These are phyloP conservation scores for Westerdykella ornata DNA, from an alignment of 2,329 filamentous ascomycete genomes.

Conservation along the genomic window DNA sequence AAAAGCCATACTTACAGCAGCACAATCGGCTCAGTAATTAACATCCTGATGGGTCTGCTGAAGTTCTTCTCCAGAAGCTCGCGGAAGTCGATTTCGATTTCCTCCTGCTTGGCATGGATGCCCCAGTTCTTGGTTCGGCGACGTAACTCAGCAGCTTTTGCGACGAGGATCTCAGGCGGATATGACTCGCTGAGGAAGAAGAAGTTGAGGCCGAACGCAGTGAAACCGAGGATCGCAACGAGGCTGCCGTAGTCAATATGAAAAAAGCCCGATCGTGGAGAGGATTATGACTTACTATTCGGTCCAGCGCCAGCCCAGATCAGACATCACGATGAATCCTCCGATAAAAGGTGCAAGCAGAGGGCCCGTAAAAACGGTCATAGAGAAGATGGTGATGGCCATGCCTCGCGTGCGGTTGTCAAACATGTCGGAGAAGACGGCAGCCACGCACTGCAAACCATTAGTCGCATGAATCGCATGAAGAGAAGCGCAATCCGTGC, in stretches of 20 bases:
- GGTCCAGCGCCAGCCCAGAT: conserved; percentile 52
- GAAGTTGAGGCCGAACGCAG: conserved; percentile 45
- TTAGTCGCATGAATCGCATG: conserved; percentile 33
- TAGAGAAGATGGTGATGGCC: conserved; percentile 46
- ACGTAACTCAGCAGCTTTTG: conserved; percentile 50
- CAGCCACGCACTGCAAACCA: conserved; percentile 39
- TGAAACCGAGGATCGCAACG: conserved; percentile 51
- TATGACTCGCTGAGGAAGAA: conserved; percentile 54
- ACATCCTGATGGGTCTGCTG: conserved; percentile 44
- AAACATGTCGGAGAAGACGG: conserved; percentile 53
- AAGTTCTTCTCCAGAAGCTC: conserved; percentile 51
- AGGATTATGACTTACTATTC: conserved; percentile 35
- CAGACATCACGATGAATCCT: conserved; percentile 48
- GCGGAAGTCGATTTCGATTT: conserved; percentile 47
- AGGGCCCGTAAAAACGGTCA: conserved; percentile 49
- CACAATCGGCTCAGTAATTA: conserved; percentile 46
- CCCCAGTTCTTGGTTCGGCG: conserved; percentile 55
- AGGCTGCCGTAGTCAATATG: conserved; percentile 38
- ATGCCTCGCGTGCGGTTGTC: conserved; percentile 38
- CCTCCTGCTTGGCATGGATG: conserved; percentile 53
- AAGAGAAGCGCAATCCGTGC: conserved; percentile 5
- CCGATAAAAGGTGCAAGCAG: conserved; percentile 50
- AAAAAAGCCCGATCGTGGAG: not conserved
- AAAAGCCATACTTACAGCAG: conserved; percentile 32
- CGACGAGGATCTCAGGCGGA: conserved; percentile 52